phyloP scores from a whole-genome alignment of 352 stramenopile genomes.

The Blastocystis sp. region DNA sequence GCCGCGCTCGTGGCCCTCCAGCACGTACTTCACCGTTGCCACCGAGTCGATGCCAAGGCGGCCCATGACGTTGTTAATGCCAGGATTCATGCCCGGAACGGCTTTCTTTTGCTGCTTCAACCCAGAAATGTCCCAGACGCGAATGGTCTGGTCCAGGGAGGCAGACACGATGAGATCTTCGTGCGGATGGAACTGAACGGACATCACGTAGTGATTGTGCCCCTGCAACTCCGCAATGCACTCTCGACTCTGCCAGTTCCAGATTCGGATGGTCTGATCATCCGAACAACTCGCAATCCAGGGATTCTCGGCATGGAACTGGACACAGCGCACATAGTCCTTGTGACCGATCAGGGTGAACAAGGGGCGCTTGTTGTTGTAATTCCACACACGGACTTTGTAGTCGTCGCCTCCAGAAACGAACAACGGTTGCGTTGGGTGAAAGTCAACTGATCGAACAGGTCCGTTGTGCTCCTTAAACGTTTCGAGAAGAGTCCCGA shows the following conservation, averaged over 20 bases:
- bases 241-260: conserved; percentile 97
- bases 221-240: conserved; percentile 98
- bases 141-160: conserved; percentile 95
- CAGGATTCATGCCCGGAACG: conserved; percentile 10
- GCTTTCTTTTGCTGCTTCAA: conserved; percentile 92
- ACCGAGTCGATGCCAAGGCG: conserved; percentile 88
- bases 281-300: conserved; percentile 95
- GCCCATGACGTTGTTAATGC: conserved; percentile 30
- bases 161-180: conserved; percentile 98
- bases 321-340: conserved; percentile 98
- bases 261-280: conserved; percentile 98
- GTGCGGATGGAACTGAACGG: conserved; percentile 96
- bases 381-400: conserved; percentile 99
- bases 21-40: conserved; percentile 98
- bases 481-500: conserved; percentile 95
- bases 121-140: conserved; percentile 98
- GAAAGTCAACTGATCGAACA: conserved; percentile 97
- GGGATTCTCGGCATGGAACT: conserved; percentile 97
- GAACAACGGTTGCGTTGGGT: conserved; percentile 93
- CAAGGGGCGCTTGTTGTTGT: conserved; percentile 94
- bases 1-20: conserved; percentile 96
- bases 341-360: conserved; percentile 97
- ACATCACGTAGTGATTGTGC: conserved; percentile 99
- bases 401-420: conserved; percentile 98
- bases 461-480: conserved; percentile 99